Conservation (phyloP, 768 basidiomycete genomes). For the Termitomyces sp. region DNA sequence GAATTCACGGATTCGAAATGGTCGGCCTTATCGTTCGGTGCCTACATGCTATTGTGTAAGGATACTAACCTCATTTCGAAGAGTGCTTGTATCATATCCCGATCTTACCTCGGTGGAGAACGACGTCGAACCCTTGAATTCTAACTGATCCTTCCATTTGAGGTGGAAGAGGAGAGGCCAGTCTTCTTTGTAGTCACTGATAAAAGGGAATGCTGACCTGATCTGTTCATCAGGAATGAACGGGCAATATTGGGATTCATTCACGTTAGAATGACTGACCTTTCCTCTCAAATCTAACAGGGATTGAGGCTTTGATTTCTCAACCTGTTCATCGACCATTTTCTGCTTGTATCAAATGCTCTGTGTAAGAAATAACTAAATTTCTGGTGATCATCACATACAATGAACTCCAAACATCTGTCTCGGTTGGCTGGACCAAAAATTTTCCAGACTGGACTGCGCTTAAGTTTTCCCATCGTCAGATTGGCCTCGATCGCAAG, state of each 20-base stretch:
- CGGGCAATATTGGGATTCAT: not conserved
- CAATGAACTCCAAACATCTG: not conserved
- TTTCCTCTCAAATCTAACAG: not conserved
- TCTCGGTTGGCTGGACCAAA: not conserved
- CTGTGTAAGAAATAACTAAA: not conserved
- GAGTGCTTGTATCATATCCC: not conserved
- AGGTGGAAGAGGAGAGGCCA: constrained; percentile 20
- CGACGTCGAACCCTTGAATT: not conserved
- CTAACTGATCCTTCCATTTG: not conserved
- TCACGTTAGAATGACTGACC: not conserved
- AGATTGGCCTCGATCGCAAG: not conserved
- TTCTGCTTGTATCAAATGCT: not conserved
- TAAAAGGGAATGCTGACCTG: not conserved
- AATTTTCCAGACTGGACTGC: not conserved
- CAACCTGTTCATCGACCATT: not conserved
- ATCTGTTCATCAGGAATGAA: not conserved
- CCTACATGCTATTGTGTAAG: no score
- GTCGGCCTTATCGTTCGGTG: not conserved
- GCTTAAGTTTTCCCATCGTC: not conserved
- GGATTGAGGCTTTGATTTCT: not conserved
- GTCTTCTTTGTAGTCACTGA: constrained; percentile 12
- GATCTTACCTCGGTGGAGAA: not conserved
- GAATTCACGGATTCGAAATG: not conserved
- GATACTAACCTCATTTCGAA: not conserved
- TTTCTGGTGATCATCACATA: not conserved